Percentiles rank a stretch among this genome's conserved stretches.
phyloP scores from a whole-genome alignment of 306 rosid species.

The Cucurbita pepo region DNA sequence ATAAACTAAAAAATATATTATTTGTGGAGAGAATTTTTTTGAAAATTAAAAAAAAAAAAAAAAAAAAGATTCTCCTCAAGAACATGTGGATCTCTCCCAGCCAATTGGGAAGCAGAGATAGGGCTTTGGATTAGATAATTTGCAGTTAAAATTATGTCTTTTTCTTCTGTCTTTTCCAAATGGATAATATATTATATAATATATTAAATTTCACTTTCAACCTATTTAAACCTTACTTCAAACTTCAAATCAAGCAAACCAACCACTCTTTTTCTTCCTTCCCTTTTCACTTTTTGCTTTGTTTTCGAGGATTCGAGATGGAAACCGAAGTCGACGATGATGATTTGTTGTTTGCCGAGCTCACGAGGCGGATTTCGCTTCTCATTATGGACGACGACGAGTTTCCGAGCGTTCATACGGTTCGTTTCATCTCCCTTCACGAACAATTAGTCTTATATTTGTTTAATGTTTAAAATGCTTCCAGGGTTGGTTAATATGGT shows the following conservation, averaged over 20 bases:
- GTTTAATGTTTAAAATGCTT: too few relatives aligned
- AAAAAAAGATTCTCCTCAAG: too few relatives aligned
- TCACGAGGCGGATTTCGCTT: constrained; percentile 54
- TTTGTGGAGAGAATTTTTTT: too few relatives aligned
- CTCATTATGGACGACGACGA: constrained; percentile 72
- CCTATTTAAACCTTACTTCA: not conserved
- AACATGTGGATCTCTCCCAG: not conserved
- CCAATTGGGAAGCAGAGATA: not conserved
- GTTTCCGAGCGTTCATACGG: constrained; percentile 16
- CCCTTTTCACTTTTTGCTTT: not conserved
- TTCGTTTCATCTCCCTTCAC: not conserved
- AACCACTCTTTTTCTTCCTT: not conserved
- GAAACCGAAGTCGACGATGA: not conserved
- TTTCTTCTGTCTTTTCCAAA: not conserved
- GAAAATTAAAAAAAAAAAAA: too few relatives aligned
- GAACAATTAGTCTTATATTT: too few relatives aligned
- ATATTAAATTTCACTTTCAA: not conserved
- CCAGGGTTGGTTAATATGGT: too few relatives aligned
- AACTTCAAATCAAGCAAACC: not conserved
- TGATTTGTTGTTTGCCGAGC: constrained; percentile 44
- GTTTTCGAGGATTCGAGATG: not conserved
- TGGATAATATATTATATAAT: not conserved
- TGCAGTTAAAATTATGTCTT: not conserved
- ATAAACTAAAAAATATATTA: too few relatives aligned
- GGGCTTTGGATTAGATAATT: not conserved